Evolutionary conservation across 495 filamentous ascomycete genomes (phyloP).

Genomic region (Sabuloglossum arenarium): DNA sequence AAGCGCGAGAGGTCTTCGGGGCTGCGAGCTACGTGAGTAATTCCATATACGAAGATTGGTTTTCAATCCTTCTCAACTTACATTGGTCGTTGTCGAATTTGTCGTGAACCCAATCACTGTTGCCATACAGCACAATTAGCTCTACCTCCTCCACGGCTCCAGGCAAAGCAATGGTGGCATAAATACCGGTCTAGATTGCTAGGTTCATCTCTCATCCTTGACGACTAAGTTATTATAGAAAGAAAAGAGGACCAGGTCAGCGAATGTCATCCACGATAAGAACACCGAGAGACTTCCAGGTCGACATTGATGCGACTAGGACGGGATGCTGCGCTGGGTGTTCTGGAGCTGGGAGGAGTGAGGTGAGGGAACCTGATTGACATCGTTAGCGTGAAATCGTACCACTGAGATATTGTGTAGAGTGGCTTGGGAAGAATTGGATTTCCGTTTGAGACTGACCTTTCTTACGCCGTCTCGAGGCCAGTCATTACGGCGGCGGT

Average conservation of each 20-base stretch:
- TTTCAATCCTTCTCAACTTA: background rate
- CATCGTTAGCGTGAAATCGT: background rate
- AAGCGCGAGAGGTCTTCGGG: background rate
- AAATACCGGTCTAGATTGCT: slow-evolving; percentile 1
- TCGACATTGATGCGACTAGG: slow-evolving; percentile 1
- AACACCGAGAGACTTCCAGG: slow-evolving; percentile 1
- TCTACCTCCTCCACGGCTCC: background rate
- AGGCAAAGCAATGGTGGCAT: background rate
- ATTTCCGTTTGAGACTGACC: background rate
- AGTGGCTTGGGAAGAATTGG: background rate
- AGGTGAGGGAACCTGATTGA: background rate
- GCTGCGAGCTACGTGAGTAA: background rate
- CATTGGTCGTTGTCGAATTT: background rate
- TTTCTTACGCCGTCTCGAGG: slow-evolving; percentile 1
- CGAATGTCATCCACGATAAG: background rate
- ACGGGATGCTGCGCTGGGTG: background rate
- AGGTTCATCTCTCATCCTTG: background rate
- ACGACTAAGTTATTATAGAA: background rate
- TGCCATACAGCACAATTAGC: background rate
- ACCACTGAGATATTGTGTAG: background rate
- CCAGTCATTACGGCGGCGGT: background rate
- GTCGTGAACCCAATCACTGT: slow-evolving; percentile 1
- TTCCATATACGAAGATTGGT: background rate
- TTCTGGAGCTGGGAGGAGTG: slow-evolving; percentile 2
- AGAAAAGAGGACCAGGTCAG: slow-evolving; percentile 1